Base-by-base conservation (phyloP, 805 yeast species). In the Pichia exigua region DNA sequence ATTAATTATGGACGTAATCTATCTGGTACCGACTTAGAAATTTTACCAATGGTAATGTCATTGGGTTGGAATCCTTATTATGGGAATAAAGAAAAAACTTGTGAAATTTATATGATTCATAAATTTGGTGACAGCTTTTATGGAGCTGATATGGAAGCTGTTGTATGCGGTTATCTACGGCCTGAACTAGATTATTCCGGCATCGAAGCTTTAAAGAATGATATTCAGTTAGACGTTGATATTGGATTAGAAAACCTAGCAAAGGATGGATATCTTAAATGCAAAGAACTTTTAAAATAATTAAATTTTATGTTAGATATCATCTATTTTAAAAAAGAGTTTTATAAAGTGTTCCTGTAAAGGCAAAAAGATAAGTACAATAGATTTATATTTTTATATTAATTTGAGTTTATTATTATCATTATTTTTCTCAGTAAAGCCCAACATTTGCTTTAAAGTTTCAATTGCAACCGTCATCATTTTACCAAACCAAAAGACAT, bases 11-110 rank as follows among this genome's bases (percentile, higher is more conserved):
- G 96, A 0, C 57, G 65, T 7, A 59, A 66, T 11, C 68, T 90
- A 45, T 61, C 58, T 3, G 78, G 75, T 42, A 69, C 75, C 2
- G 73, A 74, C 47, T 56, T 63, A n/a, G 68, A 69, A 4, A 75
- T 74, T 1, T 71, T 81, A 26, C 97, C 97, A 0, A 89, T 90
- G 83, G 99, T 94, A 10, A 85, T 92, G 87, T 87, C 96, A 10
- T 76, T 94, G 20, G 99, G 99, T 1, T 88, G 90, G 87, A 94
- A 94, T 64, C 98, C 99, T 40, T 92, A 84, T 65, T 94, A 81
- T 70, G 78, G 82, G 26, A 91, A 94, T 67, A 74, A 79, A 47
- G 77, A 78, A 59, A 88, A 87, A 68, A 83, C 96, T 0, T 95
- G 94, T 4, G 95, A 94, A 61, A 73, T 94, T 22, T 97, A 94